Base-by-base conservation (phyloP, 768 basidiomycete species). In the Candolleomyces eurysporus region DNA sequence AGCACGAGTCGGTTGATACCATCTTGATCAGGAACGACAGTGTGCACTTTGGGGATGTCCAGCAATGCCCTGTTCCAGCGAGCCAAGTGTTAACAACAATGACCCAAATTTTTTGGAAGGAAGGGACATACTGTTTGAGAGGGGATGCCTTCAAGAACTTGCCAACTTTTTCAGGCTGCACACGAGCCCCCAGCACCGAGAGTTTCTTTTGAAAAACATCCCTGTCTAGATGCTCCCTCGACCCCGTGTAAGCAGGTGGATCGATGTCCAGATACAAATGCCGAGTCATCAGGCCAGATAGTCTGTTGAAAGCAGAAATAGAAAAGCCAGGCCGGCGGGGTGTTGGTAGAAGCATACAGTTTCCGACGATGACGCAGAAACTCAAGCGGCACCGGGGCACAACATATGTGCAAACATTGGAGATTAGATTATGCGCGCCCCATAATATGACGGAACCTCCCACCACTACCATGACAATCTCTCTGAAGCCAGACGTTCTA, bases 31-130 rank as follows among this genome's bases (percentile, higher is more conserved):
- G 73, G 73, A 0, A 85, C 74, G 3, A 94, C 86, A 22, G 75
- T 85, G 60, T 81, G 83, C 19, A 88, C 70, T 75, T 82, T 88
- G n/a, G 89, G 89, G 13, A 92, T 68, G 74, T 90, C 83, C 68
- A 93, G 76, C 54, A 93, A 66, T 31, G 73, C 75, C 50, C 91
- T 91, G 62, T n/a, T 59, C 48, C 40, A 59, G 11, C 36, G 36
- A 7, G 36, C 36, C 59, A 42, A 63, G 22, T 42, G 48, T 31
- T 39, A 61, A 40, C 58, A 43, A 52, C 32, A 61, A 55, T 52
- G 16, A 43, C 4, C 17, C 50, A 48, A 13, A 52, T 40, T 17
- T 19, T 26, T 26, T 26, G 26, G 48, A 49, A n/a, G 46, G 19
- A 3, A 46, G 30, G 0, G 22, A 77, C 79, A 36, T 63, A 92